Conservation (phyloP, 2,329 filamentous ascomycete genomes). For the Sporothrix luriei region DNA sequence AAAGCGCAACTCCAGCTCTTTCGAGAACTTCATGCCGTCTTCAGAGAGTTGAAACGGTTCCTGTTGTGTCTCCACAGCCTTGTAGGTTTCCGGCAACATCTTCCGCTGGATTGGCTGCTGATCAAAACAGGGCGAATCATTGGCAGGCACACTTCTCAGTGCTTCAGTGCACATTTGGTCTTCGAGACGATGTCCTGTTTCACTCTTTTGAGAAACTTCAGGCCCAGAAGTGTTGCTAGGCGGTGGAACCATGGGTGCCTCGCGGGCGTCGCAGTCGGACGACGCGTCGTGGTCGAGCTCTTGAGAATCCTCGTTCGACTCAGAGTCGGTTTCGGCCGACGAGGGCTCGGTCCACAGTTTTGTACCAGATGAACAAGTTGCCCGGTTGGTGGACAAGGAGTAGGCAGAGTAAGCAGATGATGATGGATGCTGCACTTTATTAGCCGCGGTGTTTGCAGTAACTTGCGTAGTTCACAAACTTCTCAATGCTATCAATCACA, state of each 20-base stretch:
- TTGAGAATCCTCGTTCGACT: no score
- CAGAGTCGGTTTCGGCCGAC: background rate
- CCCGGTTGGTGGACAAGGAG: background rate
- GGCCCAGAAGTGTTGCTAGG: background rate
- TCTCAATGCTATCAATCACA: background rate
- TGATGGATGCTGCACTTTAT: background rate
- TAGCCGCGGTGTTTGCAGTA: background rate
- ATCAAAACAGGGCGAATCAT: background rate
- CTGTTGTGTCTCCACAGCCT: background rate
- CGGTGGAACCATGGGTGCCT: background rate
- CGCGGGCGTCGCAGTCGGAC: background rate
- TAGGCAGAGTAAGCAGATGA: background rate
- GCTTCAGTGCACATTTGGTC: background rate
- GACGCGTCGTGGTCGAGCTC: background rate
- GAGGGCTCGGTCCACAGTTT: background rate
- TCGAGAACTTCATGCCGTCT: background rate
- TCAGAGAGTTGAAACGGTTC: background rate
- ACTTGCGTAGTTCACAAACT: background rate
- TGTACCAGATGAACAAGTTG: background rate
- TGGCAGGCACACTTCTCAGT: background rate
- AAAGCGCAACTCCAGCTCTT: conserved; percentile 21
- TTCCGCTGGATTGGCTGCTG: conserved; percentile 4
- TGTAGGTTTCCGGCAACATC: background rate
- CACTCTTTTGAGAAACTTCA: background rate
- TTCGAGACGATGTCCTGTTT: background rate